These are phyloP conservation scores for Schoenoplectus tabernaemontani DNA, from an alignment of 202 grass and related monocot species.

Conservation along the genomic window DNA sequence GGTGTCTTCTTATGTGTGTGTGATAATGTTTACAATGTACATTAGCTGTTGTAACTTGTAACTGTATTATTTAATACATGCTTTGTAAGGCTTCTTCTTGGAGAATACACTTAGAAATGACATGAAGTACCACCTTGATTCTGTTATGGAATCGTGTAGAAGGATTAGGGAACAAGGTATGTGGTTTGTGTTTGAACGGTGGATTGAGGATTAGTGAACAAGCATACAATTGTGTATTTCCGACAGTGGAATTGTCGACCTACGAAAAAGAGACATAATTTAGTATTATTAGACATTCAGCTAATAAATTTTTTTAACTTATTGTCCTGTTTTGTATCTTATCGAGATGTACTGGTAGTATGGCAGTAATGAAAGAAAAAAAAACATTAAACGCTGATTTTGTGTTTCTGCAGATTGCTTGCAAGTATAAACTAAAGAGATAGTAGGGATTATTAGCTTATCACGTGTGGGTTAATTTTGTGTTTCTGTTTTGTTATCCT, in stretches of 20 bases:
- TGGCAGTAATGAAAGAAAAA: too few species aligned
- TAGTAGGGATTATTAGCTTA: neutral
- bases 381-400: neutral
- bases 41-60: slow-evolving; percentile 28
- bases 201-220: slow-evolving; percentile 6
- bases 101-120: neutral
- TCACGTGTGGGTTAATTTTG: neutral
- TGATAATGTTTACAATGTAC: slow-evolving; percentile 19
- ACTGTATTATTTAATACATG: slow-evolving; percentile 14
- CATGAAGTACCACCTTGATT: neutral
- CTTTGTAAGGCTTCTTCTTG: slow-evolving; percentile 16
- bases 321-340: neutral
- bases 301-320: neutral
- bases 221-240: slow-evolving; percentile 18
- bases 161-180: neutral
- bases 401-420: neutral
- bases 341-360: too few species aligned
- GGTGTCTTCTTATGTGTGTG: neutral
- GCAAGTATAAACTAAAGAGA: too few species aligned
- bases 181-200: slow-evolving; percentile 15
- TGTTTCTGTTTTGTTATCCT: neutral
- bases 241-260: slow-evolving; percentile 4
- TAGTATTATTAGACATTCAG: neutral
- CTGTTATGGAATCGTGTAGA: neutral
- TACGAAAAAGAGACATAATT: neutral